Base-by-base conservation (phyloP, 2,329 filamentous ascomycete genomes). In the Clonostachys solani region DNA sequence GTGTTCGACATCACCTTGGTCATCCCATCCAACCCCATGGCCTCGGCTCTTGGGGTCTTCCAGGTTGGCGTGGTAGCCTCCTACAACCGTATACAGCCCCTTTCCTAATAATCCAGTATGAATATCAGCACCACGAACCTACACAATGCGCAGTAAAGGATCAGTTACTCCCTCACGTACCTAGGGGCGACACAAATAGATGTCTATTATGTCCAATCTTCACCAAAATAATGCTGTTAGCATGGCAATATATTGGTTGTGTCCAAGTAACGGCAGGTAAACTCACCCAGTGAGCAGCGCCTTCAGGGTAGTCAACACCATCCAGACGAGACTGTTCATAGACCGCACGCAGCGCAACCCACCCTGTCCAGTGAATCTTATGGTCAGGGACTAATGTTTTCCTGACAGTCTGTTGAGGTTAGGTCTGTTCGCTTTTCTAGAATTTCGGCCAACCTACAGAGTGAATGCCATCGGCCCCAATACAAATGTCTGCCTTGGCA, bases 381-480 rank as follows among this genome's bases (percentile, higher is more conserved):
- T 71, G 65, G 0, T 62, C 56, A 0, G 71, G 69, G 3, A 73
- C 63, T 45, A 78, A 72, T n/a, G 68, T 67, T 19, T 59, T 60
- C 12, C 67, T 62, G 19, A 75, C 66, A 3, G 65, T 23, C 40
- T 41, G 16, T 41, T 40, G n/a, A 29, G 9, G 23, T 29, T 10
- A 29, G 23, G 4, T 10, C 9, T 29, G 23, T 3, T 29, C 9
- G 8, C 15, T 40, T n/a, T 6, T 40, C 3, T 4, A 8, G 10
- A 17, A n/a, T 12, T n/a, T 17, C 16, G 9, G 12, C 12, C 16
- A 41, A 41, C 40, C 15, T 41, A 41, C 61, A 17, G 74, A 78
- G 53, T 74, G 72, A 42, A 80, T 72, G 37, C 77, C 77, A 56
- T 81, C 77, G 1, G 75, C 71, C 1, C 75, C 77, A 13, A 81